These are phyloP conservation scores for Nannochloris sp. DNA, from an alignment of 139 green algal genomes.

Conservation along the genomic window DNA sequence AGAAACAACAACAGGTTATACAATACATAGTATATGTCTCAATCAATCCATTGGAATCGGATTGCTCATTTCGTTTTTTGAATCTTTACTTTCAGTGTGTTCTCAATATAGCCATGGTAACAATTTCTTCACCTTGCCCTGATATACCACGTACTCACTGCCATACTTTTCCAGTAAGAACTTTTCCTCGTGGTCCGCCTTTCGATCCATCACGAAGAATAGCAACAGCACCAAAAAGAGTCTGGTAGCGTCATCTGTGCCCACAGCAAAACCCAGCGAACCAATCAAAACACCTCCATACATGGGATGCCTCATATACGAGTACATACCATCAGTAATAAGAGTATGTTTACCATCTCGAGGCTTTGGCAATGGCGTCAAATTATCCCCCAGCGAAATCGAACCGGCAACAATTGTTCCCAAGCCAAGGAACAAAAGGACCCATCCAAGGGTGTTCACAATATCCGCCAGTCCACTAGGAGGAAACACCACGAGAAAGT, in stretches of 20 bases:
- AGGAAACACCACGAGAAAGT: slow-evolving; percentile 6
- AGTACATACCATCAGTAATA: slow-evolving; percentile 1
- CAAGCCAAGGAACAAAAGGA: neutral
- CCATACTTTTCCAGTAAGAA: slow-evolving; percentile 5
- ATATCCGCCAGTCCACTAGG: slow-evolving; percentile 4
- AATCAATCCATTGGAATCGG: no score
- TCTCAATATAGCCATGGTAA: slow-evolving; percentile 11
- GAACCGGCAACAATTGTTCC: slow-evolving; percentile 4
- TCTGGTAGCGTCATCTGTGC: neutral
- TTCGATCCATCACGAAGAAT: slow-evolving; percentile 8
- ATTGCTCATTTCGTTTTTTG: no score
- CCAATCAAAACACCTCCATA: slow-evolving; percentile 7
- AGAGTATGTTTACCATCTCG: slow-evolving; percentile 6
- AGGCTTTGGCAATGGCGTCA: slow-evolving; percentile 9
- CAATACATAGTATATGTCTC: no score
- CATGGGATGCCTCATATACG: slow-evolving; percentile 6
- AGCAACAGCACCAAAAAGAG: neutral
- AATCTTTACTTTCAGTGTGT: neutral
- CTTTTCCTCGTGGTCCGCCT: neutral
- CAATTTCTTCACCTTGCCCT: slow-evolving; percentile 3
- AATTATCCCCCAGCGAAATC: slow-evolving; percentile 3
- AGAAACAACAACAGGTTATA: no score
- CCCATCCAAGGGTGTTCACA: slow-evolving; percentile 3
- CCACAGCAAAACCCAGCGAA: neutral
- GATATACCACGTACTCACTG: slow-evolving; percentile 1